These are phyloP conservation scores for Phytophthora cryptogea DNA, from an alignment of 352 stramenopile species.

Conservation along the genomic window DNA sequence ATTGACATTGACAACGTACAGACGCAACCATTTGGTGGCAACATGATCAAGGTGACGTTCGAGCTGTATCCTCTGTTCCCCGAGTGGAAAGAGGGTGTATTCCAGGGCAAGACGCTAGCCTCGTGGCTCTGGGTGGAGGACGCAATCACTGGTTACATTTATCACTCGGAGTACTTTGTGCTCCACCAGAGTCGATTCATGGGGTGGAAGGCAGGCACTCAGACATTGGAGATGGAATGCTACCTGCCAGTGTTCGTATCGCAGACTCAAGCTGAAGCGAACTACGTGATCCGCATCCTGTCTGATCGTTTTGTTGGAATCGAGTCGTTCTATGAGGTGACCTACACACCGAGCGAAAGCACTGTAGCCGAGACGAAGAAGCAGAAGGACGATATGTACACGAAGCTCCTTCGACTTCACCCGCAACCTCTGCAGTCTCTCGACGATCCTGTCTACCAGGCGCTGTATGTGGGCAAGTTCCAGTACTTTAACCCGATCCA, in stretches of 20 bases:
- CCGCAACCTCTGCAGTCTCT: conserved; percentile 95
- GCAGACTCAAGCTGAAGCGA: conserved; percentile 74
- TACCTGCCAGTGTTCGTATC: conserved; percentile 97
- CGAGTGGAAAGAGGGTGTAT: conserved; percentile 67
- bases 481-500: conserved; percentile 94
- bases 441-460: conserved; percentile 90
- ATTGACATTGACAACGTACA: conserved; percentile 67
- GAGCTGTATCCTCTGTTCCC: conserved; percentile 64
- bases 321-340: conserved; percentile 87
- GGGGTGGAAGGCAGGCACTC: conserved; percentile 63
- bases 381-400: conserved; percentile 78
- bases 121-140: conserved; percentile 99
- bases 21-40: conserved; percentile 95
- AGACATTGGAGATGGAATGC: conserved; percentile 91
- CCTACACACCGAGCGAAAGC: conserved; percentile 51
- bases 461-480: conserved; percentile 91
- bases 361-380: conserved; percentile 43
- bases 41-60: conserved; percentile 94
- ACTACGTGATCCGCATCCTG: conserved; percentile 95
- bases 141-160: conserved; percentile 89
- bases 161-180: conserved; percentile 93
- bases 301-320: conserved; percentile 97
- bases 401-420: conserved; percentile 93
- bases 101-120: conserved; percentile 59
- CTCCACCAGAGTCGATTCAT: conserved; percentile 82